phyloP scores from a whole-genome alignment of 73 alveolate species.

The Breviolum minutum region DNA sequence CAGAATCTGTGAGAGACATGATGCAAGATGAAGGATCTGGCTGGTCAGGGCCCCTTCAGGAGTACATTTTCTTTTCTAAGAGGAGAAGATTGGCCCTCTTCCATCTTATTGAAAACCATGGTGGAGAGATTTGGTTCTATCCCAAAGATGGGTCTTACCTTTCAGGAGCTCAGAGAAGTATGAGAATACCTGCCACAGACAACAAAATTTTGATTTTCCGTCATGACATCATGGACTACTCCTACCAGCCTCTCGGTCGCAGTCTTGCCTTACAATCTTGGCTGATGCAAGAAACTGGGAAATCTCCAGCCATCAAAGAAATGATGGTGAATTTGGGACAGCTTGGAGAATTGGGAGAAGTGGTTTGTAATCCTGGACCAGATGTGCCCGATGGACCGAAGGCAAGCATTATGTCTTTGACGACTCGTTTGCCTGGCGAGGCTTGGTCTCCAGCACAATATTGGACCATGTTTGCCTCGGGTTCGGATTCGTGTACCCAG shows the following conservation, averaged over 20 bases:
- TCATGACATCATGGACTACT: slow-evolving; percentile 82
- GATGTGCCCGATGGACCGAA: slow-evolving; percentile 85
- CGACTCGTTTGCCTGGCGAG: slow-evolving; percentile 83
- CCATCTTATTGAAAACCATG: slow-evolving; percentile 59
- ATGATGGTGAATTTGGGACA: slow-evolving; percentile 76
- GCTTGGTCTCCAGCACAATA: slow-evolving; percentile 79
- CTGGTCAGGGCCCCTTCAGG: slow-evolving; percentile 86
- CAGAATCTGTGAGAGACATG: slow-evolving; percentile 88
- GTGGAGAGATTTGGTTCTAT: slow-evolving; percentile 88
- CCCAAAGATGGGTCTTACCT: slow-evolving; percentile 71
- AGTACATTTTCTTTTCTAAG: slow-evolving; percentile 55
- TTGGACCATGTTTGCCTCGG: slow-evolving; percentile 18
- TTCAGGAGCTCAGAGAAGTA: slow-evolving; percentile 43
- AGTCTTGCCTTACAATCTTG: slow-evolving; percentile 74
- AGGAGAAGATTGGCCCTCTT: slow-evolving; percentile 48
- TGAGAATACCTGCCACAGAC: slow-evolving; percentile 45
- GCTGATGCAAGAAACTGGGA: slow-evolving; percentile 92
- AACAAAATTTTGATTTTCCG: slow-evolving; percentile 88
- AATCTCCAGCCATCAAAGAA: slow-evolving; percentile 49
- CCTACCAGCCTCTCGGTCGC: slow-evolving; percentile 66
- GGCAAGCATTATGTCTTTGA: slow-evolving; percentile 75
- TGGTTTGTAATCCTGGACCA: slow-evolving; percentile 83
- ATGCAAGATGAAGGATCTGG: slow-evolving; percentile 87
- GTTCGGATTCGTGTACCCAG: slow-evolving; percentile 65
- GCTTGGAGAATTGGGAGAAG: slow-evolving; percentile 76